phyloP scores from a whole-genome alignment of 495 filamentous ascomycete genomes.

The Pyrenula massariospora region DNA sequence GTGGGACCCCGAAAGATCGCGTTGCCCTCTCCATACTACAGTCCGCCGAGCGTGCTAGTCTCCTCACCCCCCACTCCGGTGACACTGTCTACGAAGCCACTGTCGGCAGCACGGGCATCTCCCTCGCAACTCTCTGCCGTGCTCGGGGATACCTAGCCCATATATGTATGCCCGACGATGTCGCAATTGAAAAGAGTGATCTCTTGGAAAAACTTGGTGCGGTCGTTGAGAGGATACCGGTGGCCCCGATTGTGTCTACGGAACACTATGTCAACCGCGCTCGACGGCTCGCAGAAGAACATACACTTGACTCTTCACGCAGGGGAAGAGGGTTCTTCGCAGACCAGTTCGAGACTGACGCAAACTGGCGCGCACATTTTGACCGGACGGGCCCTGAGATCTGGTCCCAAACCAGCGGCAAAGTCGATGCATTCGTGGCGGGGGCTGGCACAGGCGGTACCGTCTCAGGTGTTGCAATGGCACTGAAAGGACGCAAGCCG shows the following conservation, averaged over 20 bases:
- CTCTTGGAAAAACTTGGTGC: constrained; percentile 86
- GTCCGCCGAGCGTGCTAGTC: constrained; percentile 67
- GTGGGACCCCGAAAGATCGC: constrained; percentile 88
- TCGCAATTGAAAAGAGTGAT: constrained; percentile 76
- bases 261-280: constrained; percentile 93
- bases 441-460: constrained; percentile 97
- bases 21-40: constrained; percentile 85
- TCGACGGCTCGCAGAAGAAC: constrained; percentile 59
- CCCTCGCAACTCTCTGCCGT: constrained; percentile 75
- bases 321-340: constrained; percentile 71
- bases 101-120: constrained; percentile 88
- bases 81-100: constrained; percentile 97
- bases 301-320: constrained; percentile 41
- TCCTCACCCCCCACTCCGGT: constrained; percentile 67
- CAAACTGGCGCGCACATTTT: constrained; percentile 80
- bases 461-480: constrained; percentile 73
- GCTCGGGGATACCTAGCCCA: constrained; percentile 84
- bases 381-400: constrained; percentile 84
- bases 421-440: constrained; percentile 79
- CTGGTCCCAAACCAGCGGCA: constrained; percentile 60
- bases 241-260: constrained; percentile 81
- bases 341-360: constrained; percentile 86
- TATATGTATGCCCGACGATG: constrained; percentile 93
- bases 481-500: constrained; percentile 59
- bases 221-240: constrained; percentile 73